A percentile compares a stretch with the other conserved stretches of the same genome.
These are phyloP conservation scores for Fusarium sp. DNA, from an alignment of 2,329 filamentous ascomycete genomes.

Conservation along the genomic window DNA sequence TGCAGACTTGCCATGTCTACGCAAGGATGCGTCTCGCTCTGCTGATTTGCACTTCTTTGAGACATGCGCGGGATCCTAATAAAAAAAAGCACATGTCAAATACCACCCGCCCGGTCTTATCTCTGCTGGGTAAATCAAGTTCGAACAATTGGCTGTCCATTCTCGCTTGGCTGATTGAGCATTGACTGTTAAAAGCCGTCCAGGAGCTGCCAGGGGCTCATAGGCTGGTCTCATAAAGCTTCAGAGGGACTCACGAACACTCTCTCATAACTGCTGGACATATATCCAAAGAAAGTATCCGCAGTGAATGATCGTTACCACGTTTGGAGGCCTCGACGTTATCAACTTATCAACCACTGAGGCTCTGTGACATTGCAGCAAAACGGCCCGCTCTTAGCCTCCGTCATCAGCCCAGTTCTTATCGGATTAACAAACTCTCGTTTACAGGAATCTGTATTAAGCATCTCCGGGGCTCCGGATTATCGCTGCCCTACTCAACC, in stretches of 20 bases:
- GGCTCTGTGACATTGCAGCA: constrained; percentile 25
- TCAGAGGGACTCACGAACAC: not conserved
- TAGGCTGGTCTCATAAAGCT: not conserved
- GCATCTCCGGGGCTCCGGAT: constrained; percentile 47
- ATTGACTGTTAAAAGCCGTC: constrained; percentile 1
- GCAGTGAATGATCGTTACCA: not conserved
- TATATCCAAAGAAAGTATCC: not conserved
- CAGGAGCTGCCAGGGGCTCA: constrained; percentile 12
- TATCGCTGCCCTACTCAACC: constrained; percentile 27
- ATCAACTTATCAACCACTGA: constrained; percentile 25
- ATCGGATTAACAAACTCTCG: constrained; percentile 41
- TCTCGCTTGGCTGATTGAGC: constrained; percentile 24
- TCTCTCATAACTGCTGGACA: not conserved
- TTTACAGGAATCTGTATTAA: constrained; percentile 23
- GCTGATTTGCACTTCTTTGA: constrained; percentile 25
- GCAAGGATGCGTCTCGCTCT: constrained; percentile 13
- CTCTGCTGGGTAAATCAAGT: constrained; percentile 17
- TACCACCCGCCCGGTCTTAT: constrained; percentile 20
- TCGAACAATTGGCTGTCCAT: constrained; percentile 9
- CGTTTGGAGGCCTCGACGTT: constrained; percentile 2
- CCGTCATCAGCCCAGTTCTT: constrained; percentile 35
- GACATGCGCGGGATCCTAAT: constrained; percentile 17
- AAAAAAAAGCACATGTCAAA: constrained; percentile 21
- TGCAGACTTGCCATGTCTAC: constrained; percentile 29
- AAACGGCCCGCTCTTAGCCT: constrained; percentile 35